Base-by-base conservation (phyloP, 768 basidiomycete genomes). In the Auricularia heimuer region DNA sequence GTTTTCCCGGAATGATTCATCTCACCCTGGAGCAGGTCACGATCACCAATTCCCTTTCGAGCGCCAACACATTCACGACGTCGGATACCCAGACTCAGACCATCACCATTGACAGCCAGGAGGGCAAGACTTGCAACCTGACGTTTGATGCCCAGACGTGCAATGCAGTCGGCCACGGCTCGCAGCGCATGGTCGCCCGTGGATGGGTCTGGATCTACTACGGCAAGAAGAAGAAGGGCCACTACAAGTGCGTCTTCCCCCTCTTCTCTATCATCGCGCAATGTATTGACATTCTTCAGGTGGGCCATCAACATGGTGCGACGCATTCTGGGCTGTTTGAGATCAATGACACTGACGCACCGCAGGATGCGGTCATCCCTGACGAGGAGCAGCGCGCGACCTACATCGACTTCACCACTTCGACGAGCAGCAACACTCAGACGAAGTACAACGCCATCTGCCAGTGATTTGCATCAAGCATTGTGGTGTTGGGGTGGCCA, bases 171-270 rank as follows among this genome's bases (percentile, higher is more conserved):
- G 56, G 56, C 12, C 34, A 29, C 10, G 56, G 56, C 11, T 33
- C 24, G 11, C 29, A 33, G 24, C 29, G 56, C 24, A 60, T 60
- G 56, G 34, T 60, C 24, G 56, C 29, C 7, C 11, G 29, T 18
- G 56, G 56, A 14, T 60, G 56, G 56, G 56, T 34, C 7, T 60
- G 56, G 56, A 33, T 60, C 29, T 60, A 33, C 56, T 60, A 60
- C 24, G 56, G 34, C 21, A 35, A 60, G 56, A 29, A 18, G 29
- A 60, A 35, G 34, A 24, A 60, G 29, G 56, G 34, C 56, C 56
- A 60, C 34, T 60, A 60, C 56, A 29, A 60, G 21, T 29, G 10
- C 24, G 29, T 10, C 21, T 18, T 24, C 14, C 24, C 29, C 7
- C 56, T 7, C 24, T 24, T 29, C 11, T 4, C 56, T n/a, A 60